Percentiles rank a stretch among this genome's conserved stretches.
These are phyloP conservation scores for Babesia divergens DNA, from an alignment of 169 alveolate species.

Conservation along the genomic window DNA sequence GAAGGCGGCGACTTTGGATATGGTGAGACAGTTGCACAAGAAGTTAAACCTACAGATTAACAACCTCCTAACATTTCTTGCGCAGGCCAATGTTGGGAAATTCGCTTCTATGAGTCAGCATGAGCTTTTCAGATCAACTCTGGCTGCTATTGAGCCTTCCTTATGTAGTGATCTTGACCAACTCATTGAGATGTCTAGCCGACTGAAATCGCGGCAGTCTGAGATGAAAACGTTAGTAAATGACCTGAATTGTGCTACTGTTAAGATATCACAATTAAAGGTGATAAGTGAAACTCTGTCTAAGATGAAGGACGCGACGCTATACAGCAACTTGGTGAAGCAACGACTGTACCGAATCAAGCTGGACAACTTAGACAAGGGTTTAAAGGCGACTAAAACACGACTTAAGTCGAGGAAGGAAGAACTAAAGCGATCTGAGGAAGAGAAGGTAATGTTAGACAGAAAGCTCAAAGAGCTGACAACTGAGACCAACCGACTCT, in stretches of 20 bases:
- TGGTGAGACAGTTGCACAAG: conserved; percentile 43
- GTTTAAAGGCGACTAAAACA: conserved; percentile 46
- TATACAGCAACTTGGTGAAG: conserved; percentile 45
- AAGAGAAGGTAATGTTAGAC: conserved; percentile 22
- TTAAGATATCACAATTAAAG: conserved; percentile 34
- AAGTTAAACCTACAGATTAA: conserved; percentile 57
- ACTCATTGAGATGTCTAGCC: conserved; percentile 32
- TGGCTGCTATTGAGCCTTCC: conserved; percentile 62
- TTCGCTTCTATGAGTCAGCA: conserved; percentile 68
- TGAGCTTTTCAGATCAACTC: conserved; percentile 67
- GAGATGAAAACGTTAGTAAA: conserved; percentile 32
- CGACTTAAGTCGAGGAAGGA: conserved; percentile 16
- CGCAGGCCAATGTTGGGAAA: conserved; percentile 74
- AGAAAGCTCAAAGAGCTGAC: conserved; percentile 15
- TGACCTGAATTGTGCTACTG: conserved; percentile 23
- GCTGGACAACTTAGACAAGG: conserved; percentile 36
- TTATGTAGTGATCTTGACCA: conserved; percentile 31
- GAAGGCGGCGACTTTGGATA: conserved; percentile 35
- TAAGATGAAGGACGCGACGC: conserved; percentile 39
- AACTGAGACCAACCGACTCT: conserved; percentile 12
- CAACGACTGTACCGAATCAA: conserved; percentile 42
- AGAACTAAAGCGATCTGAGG: not conserved
- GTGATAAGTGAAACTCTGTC: conserved; percentile 31
- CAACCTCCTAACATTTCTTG: conserved; percentile 68
- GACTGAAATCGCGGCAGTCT: conserved; percentile 31